Evolutionary conservation across 352 stramenopile species (phyloP).

Genomic region (Phytophthora pisi): DNA sequence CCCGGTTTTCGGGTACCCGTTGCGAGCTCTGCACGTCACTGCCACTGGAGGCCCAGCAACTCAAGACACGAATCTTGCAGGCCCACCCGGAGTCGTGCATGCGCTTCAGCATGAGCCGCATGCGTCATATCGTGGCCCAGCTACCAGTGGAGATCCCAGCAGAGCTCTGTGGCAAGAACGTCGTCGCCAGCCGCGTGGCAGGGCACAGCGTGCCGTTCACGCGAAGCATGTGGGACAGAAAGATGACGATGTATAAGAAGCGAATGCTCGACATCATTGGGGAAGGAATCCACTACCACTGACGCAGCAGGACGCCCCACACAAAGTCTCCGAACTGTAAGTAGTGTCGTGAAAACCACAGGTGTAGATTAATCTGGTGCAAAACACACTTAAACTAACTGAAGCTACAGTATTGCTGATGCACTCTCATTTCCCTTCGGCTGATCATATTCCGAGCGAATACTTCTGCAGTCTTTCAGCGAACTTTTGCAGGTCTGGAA

Average conservation of each 20-base stretch:
- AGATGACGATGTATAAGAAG: conserved; percentile 44
- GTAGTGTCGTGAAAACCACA: too few species aligned
- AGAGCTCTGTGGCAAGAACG: conserved; percentile 39
- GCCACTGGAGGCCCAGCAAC: conserved; percentile 49
- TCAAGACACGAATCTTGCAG: conserved; percentile 66
- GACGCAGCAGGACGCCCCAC: too few species aligned
- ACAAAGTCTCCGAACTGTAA: too few species aligned
- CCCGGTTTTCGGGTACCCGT: too few species aligned
- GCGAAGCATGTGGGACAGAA: conserved; percentile 67
- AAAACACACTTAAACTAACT: too few species aligned
- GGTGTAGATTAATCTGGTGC: too few species aligned
- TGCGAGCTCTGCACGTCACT: too few species aligned
- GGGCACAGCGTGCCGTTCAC: conserved; percentile 68
- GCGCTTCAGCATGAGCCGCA: conserved; percentile 72
- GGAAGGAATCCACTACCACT: conserved; percentile 42
- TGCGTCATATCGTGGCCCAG: conserved; percentile 52
- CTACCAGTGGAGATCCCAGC: conserved; percentile 59
- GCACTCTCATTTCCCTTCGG: too few species aligned
- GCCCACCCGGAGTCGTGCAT: conserved; percentile 45
- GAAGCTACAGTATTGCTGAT: too few species aligned
- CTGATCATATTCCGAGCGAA: too few species aligned
- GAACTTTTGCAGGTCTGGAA: too few species aligned
- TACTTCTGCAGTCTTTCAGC: too few species aligned
- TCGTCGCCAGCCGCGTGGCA: conserved; percentile 43
- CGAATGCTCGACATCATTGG: conserved; percentile 52